Evolutionary conservation across 495 filamentous ascomycete genomes (phyloP).

Genomic region (Terfezia claveryi): DNA sequence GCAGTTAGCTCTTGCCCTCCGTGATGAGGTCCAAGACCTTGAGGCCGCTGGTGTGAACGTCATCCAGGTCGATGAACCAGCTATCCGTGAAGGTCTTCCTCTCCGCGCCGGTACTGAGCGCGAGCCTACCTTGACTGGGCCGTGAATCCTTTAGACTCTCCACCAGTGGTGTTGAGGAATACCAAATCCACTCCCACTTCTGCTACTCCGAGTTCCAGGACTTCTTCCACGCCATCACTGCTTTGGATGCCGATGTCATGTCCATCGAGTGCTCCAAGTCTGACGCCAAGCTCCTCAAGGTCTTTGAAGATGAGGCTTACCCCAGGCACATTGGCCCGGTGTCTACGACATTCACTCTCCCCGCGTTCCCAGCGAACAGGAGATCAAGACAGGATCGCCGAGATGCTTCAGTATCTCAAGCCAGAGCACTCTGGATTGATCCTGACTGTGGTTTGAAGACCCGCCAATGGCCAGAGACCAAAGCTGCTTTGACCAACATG

Average conservation of each 20-base stretch:
- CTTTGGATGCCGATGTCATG: constrained; percentile 90
- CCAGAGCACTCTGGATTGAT: constrained; percentile 94
- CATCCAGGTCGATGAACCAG: constrained; percentile 98
- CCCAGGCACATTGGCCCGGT: constrained; percentile 90
- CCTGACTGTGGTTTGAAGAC: constrained; percentile 99
- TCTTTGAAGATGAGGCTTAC: constrained; percentile 92
- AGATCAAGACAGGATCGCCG: constrained; percentile 90
- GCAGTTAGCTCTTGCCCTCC: constrained; percentile 92
- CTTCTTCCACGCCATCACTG: constrained; percentile 99
- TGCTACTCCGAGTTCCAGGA: constrained; percentile 99
- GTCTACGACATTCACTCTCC: constrained; percentile 99
- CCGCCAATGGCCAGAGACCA: constrained; percentile 87
- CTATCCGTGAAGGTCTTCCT: constrained; percentile 95
- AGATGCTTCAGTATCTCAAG: constrained; percentile 90
- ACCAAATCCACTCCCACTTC: constrained; percentile 99
- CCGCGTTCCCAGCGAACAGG: constrained; percentile 78
- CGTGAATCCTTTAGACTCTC: constrained; percentile 91
- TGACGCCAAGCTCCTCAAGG: constrained; percentile 93
- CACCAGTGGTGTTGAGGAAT: constrained; percentile 69
- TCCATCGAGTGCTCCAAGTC: constrained; percentile 99
- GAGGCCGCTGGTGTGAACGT: constrained; percentile 87
- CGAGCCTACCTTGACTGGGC: constrained; percentile 91
- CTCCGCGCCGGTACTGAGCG: constrained; percentile 81
- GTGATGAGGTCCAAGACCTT: constrained; percentile 94
- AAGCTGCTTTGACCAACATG: constrained; percentile 78